phyloP scores from a whole-genome alignment of 2,329 filamentous ascomycete genomes.

The Alternaria ethzedia region DNA sequence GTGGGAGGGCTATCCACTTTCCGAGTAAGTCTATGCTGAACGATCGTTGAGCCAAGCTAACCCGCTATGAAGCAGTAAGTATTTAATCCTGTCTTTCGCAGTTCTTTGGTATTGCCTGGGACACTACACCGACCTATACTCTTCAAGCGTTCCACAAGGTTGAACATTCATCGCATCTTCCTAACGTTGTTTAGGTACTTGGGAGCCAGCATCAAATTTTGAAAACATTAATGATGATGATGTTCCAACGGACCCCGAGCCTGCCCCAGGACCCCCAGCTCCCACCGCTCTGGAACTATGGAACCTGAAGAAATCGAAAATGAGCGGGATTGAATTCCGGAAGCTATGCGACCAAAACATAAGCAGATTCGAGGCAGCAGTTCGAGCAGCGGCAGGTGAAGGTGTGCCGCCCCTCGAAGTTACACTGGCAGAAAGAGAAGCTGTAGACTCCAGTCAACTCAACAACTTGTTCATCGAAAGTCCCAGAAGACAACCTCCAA shows the following conservation, averaged over 20 bases:
- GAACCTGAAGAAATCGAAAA: background rate
- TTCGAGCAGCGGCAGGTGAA: background rate
- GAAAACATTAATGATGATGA: background rate
- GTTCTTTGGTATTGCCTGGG: background rate
- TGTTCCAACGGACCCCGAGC: background rate
- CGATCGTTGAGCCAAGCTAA: background rate
- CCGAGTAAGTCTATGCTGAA: conserved; percentile 23
- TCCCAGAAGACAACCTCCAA: background rate
- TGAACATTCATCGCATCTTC: background rate
- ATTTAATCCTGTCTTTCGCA: background rate
- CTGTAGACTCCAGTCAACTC: conserved; percentile 10
- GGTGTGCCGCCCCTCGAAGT: background rate
- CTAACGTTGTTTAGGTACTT: conserved; percentile 27
- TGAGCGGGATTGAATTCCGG: background rate
- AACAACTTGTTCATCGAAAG: conserved; percentile 8
- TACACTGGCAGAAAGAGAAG: background rate
- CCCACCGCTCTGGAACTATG: background rate
- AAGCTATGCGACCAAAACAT: conserved; percentile 14
- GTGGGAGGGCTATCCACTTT: conserved; percentile 66
- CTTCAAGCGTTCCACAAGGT: background rate
- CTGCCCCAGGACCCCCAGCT: background rate
- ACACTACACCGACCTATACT: background rate
- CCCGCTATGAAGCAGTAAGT: conserved; percentile 15
- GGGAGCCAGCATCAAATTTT: conserved; percentile 31
- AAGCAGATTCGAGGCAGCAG: conserved; percentile 20